Conservation (phyloP, 2,329 filamentous ascomycete genomes). For the Esteya vermicola region DNA sequence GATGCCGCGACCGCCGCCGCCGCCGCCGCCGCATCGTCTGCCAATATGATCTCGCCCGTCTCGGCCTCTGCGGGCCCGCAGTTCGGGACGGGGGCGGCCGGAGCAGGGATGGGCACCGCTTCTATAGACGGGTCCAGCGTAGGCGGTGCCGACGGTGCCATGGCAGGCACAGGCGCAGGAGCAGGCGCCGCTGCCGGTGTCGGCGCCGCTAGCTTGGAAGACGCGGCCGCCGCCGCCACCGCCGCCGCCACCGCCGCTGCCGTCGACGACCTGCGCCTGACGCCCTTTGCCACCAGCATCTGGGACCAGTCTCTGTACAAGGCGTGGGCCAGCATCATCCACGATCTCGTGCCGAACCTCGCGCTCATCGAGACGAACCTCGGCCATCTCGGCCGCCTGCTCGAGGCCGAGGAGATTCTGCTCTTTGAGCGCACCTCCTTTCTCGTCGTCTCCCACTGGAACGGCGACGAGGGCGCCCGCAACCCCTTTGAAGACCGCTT, state of each 20-base stretch:
- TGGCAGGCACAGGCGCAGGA: no score
- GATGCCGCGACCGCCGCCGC: constrained; percentile 12
- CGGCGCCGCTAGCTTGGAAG: constrained; percentile 15
- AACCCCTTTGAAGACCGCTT: constrained; percentile 91
- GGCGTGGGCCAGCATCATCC: constrained; percentile 95
- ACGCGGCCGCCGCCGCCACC: no score
- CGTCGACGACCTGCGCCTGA: constrained; percentile 46
- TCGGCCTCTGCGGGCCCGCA: no score
- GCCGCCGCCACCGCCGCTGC: constrained; percentile 14
- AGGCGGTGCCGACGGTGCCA: no score
- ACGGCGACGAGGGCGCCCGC: constrained; percentile 53
- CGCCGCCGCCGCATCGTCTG: no score
- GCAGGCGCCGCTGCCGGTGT: background rate
- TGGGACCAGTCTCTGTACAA: constrained; percentile 99
- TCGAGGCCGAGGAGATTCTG: constrained; percentile 86
- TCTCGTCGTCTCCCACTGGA: constrained; percentile 87
- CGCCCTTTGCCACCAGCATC: constrained; percentile 88
- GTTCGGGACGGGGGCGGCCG: background rate
- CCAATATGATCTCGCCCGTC: no score
- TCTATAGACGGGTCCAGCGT: no score
- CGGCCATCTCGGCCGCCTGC: constrained; percentile 64
- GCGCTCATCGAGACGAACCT: constrained; percentile 78
- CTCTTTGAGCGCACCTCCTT: constrained; percentile 94
- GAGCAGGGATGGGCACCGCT: no score
- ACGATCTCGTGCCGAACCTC: constrained; percentile 92